Evolutionary conservation across 179 eudicot genomes (phyloP).

Genomic region (Gypsophila paniculata): DNA sequence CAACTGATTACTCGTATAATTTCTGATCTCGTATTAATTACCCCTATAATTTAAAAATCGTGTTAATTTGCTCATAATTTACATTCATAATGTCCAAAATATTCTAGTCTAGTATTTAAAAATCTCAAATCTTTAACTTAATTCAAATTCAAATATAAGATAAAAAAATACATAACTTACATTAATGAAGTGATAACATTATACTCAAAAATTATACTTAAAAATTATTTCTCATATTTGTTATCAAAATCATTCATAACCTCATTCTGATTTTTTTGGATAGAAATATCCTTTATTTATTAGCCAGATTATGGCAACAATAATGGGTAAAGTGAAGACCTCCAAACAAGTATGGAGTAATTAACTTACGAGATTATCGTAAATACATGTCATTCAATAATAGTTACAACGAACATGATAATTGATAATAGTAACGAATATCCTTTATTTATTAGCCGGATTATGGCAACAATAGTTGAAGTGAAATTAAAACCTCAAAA

Average conservation of each 20-base stretch:
- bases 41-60: no score
- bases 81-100: not conserved
- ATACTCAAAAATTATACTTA: not conserved
- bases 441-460: no score
- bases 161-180: not conserved
- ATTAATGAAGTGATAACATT: slow-evolving; percentile 4
- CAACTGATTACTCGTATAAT: no score
- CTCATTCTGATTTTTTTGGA: not conserved
- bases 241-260: slow-evolving; percentile 18
- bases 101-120: not conserved
- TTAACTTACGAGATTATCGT: no score
- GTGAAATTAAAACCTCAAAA: no score
- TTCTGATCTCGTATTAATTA: no score
- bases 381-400: no score
- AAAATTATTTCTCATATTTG: slow-evolving; percentile 10
- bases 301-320: slow-evolving; percentile 9
- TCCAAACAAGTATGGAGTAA: no score
- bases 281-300: not conserved
- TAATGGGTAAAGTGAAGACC: slow-evolving; percentile 1
- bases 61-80: not conserved
- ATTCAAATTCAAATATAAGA: not conserved
- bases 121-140: not conserved
- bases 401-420: no score
- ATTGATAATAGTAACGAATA: no score
- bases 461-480: no score